phyloP scores from a whole-genome alignment of 768 basidiomycete species.

The Mycena rosella region DNA sequence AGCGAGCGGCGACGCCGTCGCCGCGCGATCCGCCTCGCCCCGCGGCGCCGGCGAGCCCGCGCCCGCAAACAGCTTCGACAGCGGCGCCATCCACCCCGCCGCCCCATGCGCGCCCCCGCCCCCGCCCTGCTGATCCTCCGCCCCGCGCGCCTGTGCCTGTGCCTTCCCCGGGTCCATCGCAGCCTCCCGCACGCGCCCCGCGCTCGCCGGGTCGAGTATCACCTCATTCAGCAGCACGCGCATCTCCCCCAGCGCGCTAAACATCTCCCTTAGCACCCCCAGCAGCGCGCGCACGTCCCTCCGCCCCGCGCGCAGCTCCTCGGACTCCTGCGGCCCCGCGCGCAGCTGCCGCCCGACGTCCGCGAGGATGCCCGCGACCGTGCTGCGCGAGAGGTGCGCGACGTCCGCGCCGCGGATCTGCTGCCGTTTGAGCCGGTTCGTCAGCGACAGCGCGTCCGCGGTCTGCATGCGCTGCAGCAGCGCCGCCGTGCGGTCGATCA shows the following conservation, averaged over 20 bases:
- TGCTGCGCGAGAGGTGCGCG: slow-evolving; percentile 86
- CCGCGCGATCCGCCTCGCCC: slow-evolving; percentile 36
- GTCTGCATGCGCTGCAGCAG: slow-evolving; percentile 59
- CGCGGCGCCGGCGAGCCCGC: slow-evolving; percentile 41
- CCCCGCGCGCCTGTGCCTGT: slow-evolving; percentile 55
- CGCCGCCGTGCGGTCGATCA: slow-evolving; percentile 67
- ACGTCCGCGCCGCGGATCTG: slow-evolving; percentile 89
- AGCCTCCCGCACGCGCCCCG: slow-evolving; percentile 76
- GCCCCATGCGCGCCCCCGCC: slow-evolving; percentile 40
- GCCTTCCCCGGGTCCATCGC: slow-evolving; percentile 72
- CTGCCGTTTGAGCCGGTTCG: slow-evolving; percentile 91
- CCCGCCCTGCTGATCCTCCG: slow-evolving; percentile 42
- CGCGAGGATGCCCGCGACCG: slow-evolving; percentile 77
- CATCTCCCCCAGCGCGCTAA: slow-evolving; percentile 85
- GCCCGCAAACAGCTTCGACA: slow-evolving; percentile 81
- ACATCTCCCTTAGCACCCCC: slow-evolving; percentile 87
- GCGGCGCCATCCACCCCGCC: slow-evolving; percentile 85
- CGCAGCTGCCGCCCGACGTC: slow-evolving; percentile 89
- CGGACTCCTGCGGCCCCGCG: slow-evolving; percentile 81
- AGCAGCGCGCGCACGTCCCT: slow-evolving; percentile 87
- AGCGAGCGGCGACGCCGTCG: slow-evolving; percentile 38
- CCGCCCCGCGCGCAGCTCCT: slow-evolving; percentile 74
- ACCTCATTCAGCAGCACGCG: slow-evolving; percentile 90
- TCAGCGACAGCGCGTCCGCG: slow-evolving; percentile 89
- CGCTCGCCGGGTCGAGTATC: slow-evolving; percentile 87